phyloP scores from a whole-genome alignment of 2,329 filamentous ascomycete genomes.

The Myriosclerotinia curreyana region DNA sequence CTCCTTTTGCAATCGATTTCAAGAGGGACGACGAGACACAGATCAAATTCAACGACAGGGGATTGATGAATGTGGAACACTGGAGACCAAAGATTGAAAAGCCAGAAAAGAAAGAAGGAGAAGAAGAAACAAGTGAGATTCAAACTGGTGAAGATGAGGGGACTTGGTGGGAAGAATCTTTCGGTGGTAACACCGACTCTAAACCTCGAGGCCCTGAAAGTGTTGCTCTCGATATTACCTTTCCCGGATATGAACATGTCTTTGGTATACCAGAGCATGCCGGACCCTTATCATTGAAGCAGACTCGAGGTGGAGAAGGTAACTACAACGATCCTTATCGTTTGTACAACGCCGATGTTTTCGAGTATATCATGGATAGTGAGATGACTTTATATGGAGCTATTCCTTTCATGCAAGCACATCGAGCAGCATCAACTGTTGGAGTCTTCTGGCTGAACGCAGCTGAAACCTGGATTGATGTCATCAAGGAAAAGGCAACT shows the following conservation, averaged over 20 bases:
- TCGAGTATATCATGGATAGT: conserved; percentile 95
- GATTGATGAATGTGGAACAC: conserved; percentile 88
- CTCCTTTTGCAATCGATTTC: conserved; percentile 84
- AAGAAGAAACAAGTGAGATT: conserved; percentile 42
- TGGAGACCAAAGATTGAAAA: conserved; percentile 84
- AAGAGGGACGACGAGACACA: conserved; percentile 77
- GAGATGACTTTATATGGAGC: conserved; percentile 98
- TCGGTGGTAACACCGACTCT: conserved; percentile 90
- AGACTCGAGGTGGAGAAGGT: conserved; percentile 84
- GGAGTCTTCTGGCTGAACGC: conserved; percentile 97
- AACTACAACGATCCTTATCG: conserved; percentile 88
- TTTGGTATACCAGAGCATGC: conserved; percentile 94
- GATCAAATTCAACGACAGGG: conserved; percentile 85
- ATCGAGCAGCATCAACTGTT: conserved; percentile 88
- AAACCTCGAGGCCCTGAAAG: conserved; percentile 96
- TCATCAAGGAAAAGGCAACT: conserved; percentile 72
- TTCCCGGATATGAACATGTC: conserved; percentile 87
- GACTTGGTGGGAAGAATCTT: conserved; percentile 97
- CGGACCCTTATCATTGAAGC: conserved; percentile 79
- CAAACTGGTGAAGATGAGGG: conserved; percentile 66
- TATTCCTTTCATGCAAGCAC: conserved; percentile 97
- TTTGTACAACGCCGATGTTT: conserved; percentile 94
- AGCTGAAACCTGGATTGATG: conserved; percentile 96
- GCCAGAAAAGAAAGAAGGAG: conserved; percentile 37
- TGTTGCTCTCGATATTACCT: conserved; percentile 84